Percentiles rank a stretch among this genome's conserved stretches.
phyloP scores from a whole-genome alignment of 768 basidiomycete species.

The Paxillus rubicundulus region DNA sequence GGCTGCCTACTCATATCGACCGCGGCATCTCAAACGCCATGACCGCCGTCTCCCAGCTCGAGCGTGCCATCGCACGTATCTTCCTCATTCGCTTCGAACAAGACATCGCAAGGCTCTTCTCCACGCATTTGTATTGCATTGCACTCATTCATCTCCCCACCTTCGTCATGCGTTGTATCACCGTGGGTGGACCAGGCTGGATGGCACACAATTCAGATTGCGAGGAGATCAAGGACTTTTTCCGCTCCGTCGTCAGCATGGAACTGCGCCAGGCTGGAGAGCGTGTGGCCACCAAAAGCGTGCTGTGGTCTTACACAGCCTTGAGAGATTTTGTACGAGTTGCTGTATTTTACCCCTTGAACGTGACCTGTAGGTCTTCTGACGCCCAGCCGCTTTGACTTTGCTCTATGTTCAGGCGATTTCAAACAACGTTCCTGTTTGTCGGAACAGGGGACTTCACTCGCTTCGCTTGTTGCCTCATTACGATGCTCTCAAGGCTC shows the following conservation, averaged over 20 bases:
- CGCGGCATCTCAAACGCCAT: slow-evolving; percentile 54
- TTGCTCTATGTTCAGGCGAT: slow-evolving; percentile 45
- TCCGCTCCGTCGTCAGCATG: slow-evolving; percentile 68
- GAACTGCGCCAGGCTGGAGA: slow-evolving; percentile 77
- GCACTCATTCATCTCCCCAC: slow-evolving; percentile 66
- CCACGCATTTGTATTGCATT: slow-evolving; percentile 63
- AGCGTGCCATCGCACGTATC: slow-evolving; percentile 65
- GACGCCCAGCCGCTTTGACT: background rate
- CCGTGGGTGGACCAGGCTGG: slow-evolving; percentile 66
- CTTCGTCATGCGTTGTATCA: slow-evolving; percentile 61
- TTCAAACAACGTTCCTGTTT: slow-evolving; percentile 67
- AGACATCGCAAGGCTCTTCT: slow-evolving; percentile 73
- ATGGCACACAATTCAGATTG: slow-evolving; percentile 61
- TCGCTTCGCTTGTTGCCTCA: slow-evolving; percentile 63
- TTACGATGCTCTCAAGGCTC: slow-evolving; percentile 55
- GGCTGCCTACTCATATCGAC: slow-evolving; percentile 50
- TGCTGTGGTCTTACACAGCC: slow-evolving; percentile 78
- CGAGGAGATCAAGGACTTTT: slow-evolving; percentile 75
- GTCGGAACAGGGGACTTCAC: slow-evolving; percentile 62
- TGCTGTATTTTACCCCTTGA: background rate
- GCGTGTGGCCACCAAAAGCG: slow-evolving; percentile 75
- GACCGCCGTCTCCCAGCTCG: slow-evolving; percentile 62
- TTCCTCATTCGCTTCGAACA: slow-evolving; percentile 70
- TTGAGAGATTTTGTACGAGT: slow-evolving; percentile 67
- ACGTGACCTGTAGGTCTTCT: slow-evolving; percentile 1